phyloP scores from a whole-genome alignment of 176 grass and related monocot species.

The Oryza glumipatula region DNA sequence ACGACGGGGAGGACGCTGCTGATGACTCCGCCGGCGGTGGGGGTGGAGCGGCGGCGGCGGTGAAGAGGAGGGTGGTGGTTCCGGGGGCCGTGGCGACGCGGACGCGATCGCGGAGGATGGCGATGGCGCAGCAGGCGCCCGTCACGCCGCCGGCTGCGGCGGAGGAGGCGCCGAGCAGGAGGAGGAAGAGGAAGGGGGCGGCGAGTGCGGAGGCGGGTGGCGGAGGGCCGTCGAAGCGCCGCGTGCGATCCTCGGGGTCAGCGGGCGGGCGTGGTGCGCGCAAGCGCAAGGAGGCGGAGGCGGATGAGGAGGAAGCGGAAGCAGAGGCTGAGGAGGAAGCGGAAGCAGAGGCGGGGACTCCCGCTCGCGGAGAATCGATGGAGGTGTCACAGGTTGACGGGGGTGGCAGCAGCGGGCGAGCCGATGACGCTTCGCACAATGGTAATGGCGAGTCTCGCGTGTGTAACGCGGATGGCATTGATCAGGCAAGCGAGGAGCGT shows the following conservation, averaged over 20 bases:
- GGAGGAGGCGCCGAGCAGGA: conserved; percentile 18
- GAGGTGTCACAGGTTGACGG: conserved; percentile 25
- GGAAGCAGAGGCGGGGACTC: background rate
- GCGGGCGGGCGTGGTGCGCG: background rate
- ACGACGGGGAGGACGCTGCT: background rate
- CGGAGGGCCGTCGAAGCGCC: background rate
- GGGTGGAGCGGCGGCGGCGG: background rate
- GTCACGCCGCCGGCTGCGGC: background rate
- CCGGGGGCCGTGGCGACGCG: conserved; percentile 46
- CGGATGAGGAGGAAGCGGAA: background rate
- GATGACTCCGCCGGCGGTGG: background rate
- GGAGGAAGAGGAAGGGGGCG: background rate
- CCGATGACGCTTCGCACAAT: conserved; percentile 23
- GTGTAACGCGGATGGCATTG: background rate
- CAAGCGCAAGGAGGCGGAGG: background rate
- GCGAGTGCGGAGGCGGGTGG: background rate
- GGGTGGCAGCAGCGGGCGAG: background rate
- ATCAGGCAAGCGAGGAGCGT: background rate
- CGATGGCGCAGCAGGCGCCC: conserved; percentile 22
- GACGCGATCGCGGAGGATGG: conserved; percentile 47
- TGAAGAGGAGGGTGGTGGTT: conserved; percentile 6
- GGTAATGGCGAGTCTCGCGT: background rate
- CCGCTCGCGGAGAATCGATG: background rate
- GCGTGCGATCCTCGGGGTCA: background rate
- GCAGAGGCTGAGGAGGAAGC: background rate